These are phyloP conservation scores for Neolentinus lepideus DNA, from an alignment of 1,284 basidiomycete species.

Conservation along the genomic window DNA sequence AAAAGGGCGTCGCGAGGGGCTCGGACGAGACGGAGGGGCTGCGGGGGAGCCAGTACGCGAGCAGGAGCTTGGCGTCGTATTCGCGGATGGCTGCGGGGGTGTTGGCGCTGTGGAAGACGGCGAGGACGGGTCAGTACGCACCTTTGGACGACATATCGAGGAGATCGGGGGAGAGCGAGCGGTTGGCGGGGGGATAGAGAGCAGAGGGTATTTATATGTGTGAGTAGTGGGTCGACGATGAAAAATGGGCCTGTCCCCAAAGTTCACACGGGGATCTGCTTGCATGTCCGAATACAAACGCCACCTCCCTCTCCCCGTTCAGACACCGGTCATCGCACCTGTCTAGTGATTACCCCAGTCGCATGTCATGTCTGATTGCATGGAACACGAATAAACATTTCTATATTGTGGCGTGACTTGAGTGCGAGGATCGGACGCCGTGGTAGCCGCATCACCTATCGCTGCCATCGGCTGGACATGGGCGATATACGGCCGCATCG, in stretches of 20 bases:
- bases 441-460: no score
- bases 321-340: background rate
- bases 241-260: background rate
- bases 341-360: no score
- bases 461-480: no score
- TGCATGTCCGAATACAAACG: background rate
- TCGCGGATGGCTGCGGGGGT: conserved; percentile 72
- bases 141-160: conserved; percentile 28
- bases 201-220: background rate
- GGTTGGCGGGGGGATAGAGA: background rate
- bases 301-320: background rate
- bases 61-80: conserved; percentile 91
- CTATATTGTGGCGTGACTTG: no score
- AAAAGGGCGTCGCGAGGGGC: conserved; percentile 51
- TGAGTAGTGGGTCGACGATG: background rate
- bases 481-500: no score
- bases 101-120: conserved; percentile 5
- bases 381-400: no score
- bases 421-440: no score
- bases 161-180: background rate
- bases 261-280: background rate
- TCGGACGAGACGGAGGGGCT: conserved; percentile 58
- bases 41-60: conserved; percentile 90
- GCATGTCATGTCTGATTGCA: no score
- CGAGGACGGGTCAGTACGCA: conserved; percentile 9